Base-by-base conservation (phyloP, 2,329 filamentous ascomycete genomes). In the Chaetomium strumarium region DNA sequence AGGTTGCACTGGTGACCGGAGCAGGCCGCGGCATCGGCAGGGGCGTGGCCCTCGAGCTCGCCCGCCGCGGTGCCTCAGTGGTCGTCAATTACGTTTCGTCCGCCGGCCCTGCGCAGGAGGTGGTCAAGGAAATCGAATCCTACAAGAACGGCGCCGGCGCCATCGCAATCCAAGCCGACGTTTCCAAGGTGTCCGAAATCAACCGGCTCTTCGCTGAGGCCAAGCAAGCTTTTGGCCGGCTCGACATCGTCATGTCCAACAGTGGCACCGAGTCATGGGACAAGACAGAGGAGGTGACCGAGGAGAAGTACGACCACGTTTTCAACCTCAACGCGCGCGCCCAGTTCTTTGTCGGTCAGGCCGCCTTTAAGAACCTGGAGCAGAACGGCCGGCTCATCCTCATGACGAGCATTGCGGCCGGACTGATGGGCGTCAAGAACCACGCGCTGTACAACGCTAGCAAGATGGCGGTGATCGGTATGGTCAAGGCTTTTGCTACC, bases 341-440 rank as follows among this genome's bases (percentile, higher is more conserved):
- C 43, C 84, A 89, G 70, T 89, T 89, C 75, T 89, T 90, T 68
- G 85, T 90, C 48, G 86, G 85, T 17, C 84, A 88, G 71, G 82
- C 86, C 53, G 86, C 81, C 7, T 85, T 86, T 69, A 84, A 84
- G 71, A 74, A 88, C 70, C 78, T 88, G 58, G 77, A 84, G 64
- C 74, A 79, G 41, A 83, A 86, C 52, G 87, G 87, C 31, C 77
- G 86, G 42, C 79, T 91, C 61, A 80, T 90, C 62, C 75, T 90
- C 51, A 89, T 86, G 74, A 83, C 78, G 34, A 86, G 81, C 40
- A 86, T 88, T 62, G 84, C 84, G 14, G 69, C 85, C 5, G 79
- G 80, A 57, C 74, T 87, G 61, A 74, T 83, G 36, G 83, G 84
- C 48, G 81, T 87, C 52, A 78, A 78, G 61, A 79, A 88, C 72